Base-by-base conservation (phyloP, 2,329 filamentous ascomycete genomes). In the Penicillium sp. region DNA sequence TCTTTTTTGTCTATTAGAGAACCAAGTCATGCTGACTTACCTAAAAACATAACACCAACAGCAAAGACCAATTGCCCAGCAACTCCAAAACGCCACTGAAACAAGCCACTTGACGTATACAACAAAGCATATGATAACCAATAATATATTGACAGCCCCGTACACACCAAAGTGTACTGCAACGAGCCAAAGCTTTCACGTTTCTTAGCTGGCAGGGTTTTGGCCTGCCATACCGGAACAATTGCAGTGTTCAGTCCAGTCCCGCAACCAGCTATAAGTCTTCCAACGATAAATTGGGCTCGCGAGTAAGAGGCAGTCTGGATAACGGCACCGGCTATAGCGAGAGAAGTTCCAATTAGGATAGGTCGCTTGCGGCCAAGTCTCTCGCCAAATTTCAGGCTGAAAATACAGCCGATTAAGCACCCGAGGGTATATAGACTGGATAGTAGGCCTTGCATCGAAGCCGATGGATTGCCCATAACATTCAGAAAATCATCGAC, bases 181-280 rank as follows among this genome's bases (percentile, higher is more conserved):
- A 57, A 33, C 1, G 55, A 46, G 11, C 48, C 55, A 35, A 59
- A 54, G 9, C 45, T 46, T n/a, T 51, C 59, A n/a, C 59, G 43
- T 16, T 57, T 56, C 11, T 40, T 52, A 18, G 59, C 45, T 16
- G 52, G 56, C 18, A 54, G 21, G 16, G 57, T 59, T 20, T 60
- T 57, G 1, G 59, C 56, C 45, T 59, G 57, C 57, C 57, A 60
- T 7, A 59, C 47, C 0, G 56, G 57, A 11, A 60, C 53, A 73
- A 62, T 67, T 64, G 1, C 74, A 71, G 3, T 71, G 70, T 64
- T 77, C 70, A 42, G 71, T 71, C 62, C 76, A 64, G 52, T 56
- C 30, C 59, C 57, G 54, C 80, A 66, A 6, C 78, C 79, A 9
- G 77, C 78, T n/a, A 81, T 72, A 47, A 78, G 73, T 20, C 79